Evolutionary conservation across 2,329 filamentous ascomycete genomes (phyloP), one percentile per base, ranked within the genome.

Genomic region (Pestalotiopsis sp.): DNA sequence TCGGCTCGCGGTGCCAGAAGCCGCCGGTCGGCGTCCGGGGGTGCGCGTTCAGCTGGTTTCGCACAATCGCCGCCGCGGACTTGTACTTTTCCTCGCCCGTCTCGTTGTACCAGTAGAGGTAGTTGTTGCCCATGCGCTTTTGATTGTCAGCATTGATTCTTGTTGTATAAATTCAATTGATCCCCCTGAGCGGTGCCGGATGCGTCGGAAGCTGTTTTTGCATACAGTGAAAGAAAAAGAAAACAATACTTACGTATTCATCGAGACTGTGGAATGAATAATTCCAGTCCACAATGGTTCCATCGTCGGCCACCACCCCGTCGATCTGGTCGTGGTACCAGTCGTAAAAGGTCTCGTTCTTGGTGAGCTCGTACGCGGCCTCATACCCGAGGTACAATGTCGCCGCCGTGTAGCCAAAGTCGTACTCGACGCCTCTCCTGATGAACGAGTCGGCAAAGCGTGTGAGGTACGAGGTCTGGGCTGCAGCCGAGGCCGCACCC

Each of bases 1-100:
- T 79, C 77, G 39, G 83, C 77, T 80, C 75, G 1, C 83, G 79
- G 71, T 88, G 86, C 85, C 86, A 88, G 79, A 88, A 86, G 1
- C 86, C 87, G 9, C 86, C 86, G 0, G 80, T 75, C 0, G 82
- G 75, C 0, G 83, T 89, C 14, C 86, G 80, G 4, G 85, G 85
- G 69, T 86, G 85, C 41, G 79, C 75, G 69, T 87, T 76, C 5
- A 88, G 73, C 70, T 86, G 83, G 17, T 77, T 71, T 9, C 84
- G 79, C 59, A 89, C 78, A 2, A 79, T 78, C 5, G 81, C 80
- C 3, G 85, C 84, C 0, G 86, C 86, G 4, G 74, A 74, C 72
- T 82, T 82, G 76, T 86, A 88, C 72, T 84, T 86, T 12, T 78
- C 73, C 52, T 84, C 80, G 12, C 80, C 80, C 0, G 84, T 84